Conservation (phyloP, 106 monocot genomes). For the Narthecium ossifragum region DNA sequence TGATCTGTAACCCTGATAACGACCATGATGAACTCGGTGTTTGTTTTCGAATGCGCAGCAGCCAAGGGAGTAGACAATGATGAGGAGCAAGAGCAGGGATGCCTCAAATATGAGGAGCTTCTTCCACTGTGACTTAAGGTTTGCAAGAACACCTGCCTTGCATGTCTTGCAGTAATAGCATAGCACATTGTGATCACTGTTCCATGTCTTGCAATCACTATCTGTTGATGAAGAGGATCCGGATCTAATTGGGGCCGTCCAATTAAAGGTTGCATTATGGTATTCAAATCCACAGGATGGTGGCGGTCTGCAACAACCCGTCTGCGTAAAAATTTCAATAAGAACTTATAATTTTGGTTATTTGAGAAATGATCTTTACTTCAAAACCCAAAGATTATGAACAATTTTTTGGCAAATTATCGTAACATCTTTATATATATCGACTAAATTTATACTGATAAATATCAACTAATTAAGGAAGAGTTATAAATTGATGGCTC, state of each 20-base stretch:
- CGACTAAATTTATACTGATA: no score
- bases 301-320: constrained; percentile 47
- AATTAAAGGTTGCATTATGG: constrained; percentile 10
- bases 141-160: constrained; percentile 45
- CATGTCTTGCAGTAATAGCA: constrained; percentile 36
- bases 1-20: no score
- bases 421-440: no score
- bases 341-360: no score
- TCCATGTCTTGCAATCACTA: constrained; percentile 25
- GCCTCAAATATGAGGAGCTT: constrained; percentile 55
- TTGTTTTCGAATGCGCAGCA: constrained; percentile 71
- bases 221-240: constrained; percentile 15
- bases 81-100: constrained; percentile 43
- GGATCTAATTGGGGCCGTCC: constrained; percentile 9
- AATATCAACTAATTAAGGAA: no score
- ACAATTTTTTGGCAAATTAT: no score
- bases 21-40: no score
- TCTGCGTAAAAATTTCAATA: constrained; percentile 29
- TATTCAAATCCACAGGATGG: constrained; percentile 25
- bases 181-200: constrained; percentile 15
- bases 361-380: no score
- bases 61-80: constrained; percentile 52
- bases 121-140: constrained; percentile 65
- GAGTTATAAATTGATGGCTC: no score
- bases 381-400: no score